A percentile compares a stretch with the other conserved stretches of the same genome.
These are phyloP conservation scores for Teunomyces aglyptinius DNA, from an alignment of 805 yeast species.

Conservation along the genomic window DNA sequence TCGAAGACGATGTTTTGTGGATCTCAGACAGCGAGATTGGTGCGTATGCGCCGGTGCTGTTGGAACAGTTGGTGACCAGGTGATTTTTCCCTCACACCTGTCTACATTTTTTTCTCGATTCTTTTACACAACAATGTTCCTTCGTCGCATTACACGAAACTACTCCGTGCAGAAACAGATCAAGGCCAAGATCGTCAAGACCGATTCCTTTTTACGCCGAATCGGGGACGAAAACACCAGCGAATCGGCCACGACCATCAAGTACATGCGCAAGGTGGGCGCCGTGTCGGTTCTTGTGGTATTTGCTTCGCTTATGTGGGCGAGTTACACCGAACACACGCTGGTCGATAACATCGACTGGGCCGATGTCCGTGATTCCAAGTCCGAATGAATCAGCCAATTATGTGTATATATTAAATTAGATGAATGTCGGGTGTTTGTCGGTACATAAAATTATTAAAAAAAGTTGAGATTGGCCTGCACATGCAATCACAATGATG, in stretches of 20 bases:
- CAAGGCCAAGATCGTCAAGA: slow-evolving; percentile 8
- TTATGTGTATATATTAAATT: slow-evolving; percentile 1
- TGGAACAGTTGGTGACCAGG: slow-evolving; percentile 2
- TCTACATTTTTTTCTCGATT: background rate
- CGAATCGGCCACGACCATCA: slow-evolving; percentile 29
- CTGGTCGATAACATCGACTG: slow-evolving; percentile 8
- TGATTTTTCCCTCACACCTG: background rate
- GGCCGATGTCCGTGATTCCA: slow-evolving; percentile 22
- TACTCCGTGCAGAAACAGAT: slow-evolving; percentile 17
- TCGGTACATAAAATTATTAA: background rate
- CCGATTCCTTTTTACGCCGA: slow-evolving; percentile 25
- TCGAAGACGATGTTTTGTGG: slow-evolving; percentile 69
- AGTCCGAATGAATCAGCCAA: slow-evolving; percentile 6
- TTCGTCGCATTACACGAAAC: background rate
- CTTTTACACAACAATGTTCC: background rate
- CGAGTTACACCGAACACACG: slow-evolving; percentile 16
- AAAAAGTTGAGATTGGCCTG: background rate
- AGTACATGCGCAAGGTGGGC: slow-evolving; percentile 23
- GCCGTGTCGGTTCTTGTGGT: slow-evolving; percentile 25
- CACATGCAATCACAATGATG: background rate
- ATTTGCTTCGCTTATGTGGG: slow-evolving; percentile 27
- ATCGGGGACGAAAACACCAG: slow-evolving; percentile 33
- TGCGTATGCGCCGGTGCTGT: slow-evolving; percentile 40
- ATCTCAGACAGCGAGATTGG: slow-evolving; percentile 24
- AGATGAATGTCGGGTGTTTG: background rate